A percentile compares a stretch with the other conserved stretches of the same genome.
phyloP scores from a whole-genome alignment of 1,284 basidiomycete genomes.

The Fomitiporia mediterranea region DNA sequence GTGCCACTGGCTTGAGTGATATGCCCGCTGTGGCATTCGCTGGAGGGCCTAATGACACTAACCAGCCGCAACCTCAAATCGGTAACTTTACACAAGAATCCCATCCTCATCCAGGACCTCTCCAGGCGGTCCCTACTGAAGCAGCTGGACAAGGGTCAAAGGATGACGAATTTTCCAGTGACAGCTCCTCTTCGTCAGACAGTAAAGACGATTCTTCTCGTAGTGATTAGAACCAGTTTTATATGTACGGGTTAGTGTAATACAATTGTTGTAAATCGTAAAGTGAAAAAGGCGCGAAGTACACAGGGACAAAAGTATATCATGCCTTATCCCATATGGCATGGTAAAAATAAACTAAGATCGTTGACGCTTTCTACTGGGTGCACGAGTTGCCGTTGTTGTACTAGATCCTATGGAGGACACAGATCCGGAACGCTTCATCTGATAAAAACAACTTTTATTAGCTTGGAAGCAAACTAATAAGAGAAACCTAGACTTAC shows the following conservation, averaged over 20 bases:
- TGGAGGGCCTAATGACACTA: no score
- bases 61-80: neutral
- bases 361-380: conserved; percentile 18
- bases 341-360: neutral
- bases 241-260: no score
- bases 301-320: neutral
- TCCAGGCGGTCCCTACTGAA: neutral
- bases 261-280: neutral
- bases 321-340: neutral
- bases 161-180: neutral
- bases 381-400: conserved; percentile 19
- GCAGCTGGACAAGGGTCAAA: neutral
- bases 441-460: conserved; percentile 2
- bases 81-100: neutral
- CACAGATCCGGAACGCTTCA: conserved; percentile 22
- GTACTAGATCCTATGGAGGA: conserved; percentile 22
- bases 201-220: neutral
- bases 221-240: no score
- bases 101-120: neutral
- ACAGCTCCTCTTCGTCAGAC: neutral
- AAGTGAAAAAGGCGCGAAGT: neutral
- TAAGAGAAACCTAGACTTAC: conserved; percentile 34
- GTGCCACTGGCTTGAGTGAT: neutral
- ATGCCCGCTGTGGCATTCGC: neutral
- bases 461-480: neutral